Conservation (phyloP, 345 rosid genomes). For the Excoecaria cochinchinensis region DNA sequence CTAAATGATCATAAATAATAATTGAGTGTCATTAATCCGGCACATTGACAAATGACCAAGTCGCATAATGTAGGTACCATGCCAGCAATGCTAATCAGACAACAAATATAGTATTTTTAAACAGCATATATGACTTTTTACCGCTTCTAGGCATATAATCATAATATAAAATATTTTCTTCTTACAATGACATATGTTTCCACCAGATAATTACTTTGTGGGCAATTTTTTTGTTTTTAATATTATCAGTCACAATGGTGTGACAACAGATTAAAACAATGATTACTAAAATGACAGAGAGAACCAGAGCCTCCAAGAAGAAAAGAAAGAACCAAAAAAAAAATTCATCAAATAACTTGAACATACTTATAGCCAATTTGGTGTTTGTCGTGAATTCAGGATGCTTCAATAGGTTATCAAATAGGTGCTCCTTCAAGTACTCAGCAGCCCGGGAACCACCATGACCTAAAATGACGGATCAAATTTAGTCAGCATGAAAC, state of each 20-base stretch:
- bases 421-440: slow-evolving; percentile 86
- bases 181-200: not conserved
- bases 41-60: not conserved
- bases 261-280: not conserved
- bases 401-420: slow-evolving; percentile 87
- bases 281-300: not conserved
- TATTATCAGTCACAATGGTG: not conserved
- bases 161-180: not conserved
- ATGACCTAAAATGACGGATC: slow-evolving; percentile 60
- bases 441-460: slow-evolving; percentile 99
- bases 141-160: not conserved
- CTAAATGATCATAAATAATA: not conserved
- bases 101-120: not conserved
- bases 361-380: slow-evolving; percentile 79
- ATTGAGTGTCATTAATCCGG: not conserved
- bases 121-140: not conserved
- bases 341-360: slow-evolving; percentile 1
- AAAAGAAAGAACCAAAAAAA: not conserved
- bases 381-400: slow-evolving; percentile 76
- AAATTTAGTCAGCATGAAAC: not conserved
- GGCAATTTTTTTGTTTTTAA: not conserved
- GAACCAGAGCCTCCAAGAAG: not conserved
- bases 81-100: not conserved
- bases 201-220: not conserved
- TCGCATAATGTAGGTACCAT: not conserved